phyloP scores from a whole-genome alignment of 495 filamentous ascomycete species.

The Thozetella sp. region DNA sequence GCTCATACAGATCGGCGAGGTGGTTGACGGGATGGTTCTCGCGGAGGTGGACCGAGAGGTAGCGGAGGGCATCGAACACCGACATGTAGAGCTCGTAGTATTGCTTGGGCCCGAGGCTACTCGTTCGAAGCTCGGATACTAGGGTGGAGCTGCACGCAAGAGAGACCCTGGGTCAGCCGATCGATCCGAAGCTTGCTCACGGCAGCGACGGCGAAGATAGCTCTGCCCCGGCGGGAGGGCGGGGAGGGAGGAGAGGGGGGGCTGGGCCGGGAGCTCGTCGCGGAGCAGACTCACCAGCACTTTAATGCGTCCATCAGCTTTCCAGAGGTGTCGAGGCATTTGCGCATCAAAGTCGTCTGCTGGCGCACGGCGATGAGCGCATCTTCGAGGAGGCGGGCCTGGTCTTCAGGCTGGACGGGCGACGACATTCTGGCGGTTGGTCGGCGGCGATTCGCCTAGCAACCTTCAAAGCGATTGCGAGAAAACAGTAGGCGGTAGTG shows the following conservation, averaged over 20 bases:
- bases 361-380: conserved; percentile 94
- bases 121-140: conserved; percentile 94
- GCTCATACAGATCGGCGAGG: conserved; percentile 96
- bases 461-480: background rate
- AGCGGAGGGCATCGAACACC: conserved; percentile 95
- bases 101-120: conserved; percentile 93
- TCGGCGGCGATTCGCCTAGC: background rate
- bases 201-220: background rate
- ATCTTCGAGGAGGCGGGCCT: conserved; percentile 94
- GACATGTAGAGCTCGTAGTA: conserved; percentile 99
- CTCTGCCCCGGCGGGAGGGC: background rate
- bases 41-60: conserved; percentile 93
- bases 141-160: conserved; percentile 78
- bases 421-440: conserved; percentile 47
- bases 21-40: conserved; percentile 98
- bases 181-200: background rate
- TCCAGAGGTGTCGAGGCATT: conserved; percentile 93
- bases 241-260: background rate
- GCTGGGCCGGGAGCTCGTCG: background rate
- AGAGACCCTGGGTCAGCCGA: conserved; percentile 15
- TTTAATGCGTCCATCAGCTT: conserved; percentile 99
- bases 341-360: conserved; percentile 94
- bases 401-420: conserved; percentile 80
- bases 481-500: background rate
- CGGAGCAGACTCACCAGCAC: conserved; percentile 76